Evolutionary conservation across 805 yeast genomes (phyloP), one percentile per base, ranked within the genome.

Genomic region (Priceomyces fermenticarens): DNA sequence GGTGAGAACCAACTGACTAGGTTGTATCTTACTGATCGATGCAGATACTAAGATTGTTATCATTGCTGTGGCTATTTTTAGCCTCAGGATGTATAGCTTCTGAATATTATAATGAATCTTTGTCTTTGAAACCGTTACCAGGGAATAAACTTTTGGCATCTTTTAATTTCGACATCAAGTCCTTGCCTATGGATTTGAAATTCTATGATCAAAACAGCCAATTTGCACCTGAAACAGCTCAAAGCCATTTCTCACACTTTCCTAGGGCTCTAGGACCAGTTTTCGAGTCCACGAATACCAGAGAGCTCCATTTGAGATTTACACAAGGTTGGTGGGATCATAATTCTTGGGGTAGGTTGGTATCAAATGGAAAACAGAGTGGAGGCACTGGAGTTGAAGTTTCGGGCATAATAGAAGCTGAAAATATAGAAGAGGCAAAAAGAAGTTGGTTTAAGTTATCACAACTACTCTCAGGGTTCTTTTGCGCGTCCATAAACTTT

Each of bases 311-410:
- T 58, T 65, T 93, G 44, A 67, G 97, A 40, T 93, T 93, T 57
- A 78, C 95, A 2, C 95, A 88, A 60, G 99, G 99, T 0, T 85
- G 89, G 81, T 93, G 97, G 91, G 96, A 93, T 55, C 68, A 90
- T 1, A 87, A 84, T 44, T 67, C 73, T 6, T 93, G 96, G 95
- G 98, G 98, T 0, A 65, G 71, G 35, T 70, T 88, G 31, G 97
- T 97, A 0, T 63, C 67, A 35, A 65, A 79, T 48, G 99, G 99
- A 1, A 55, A 61, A 10, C 65, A 65, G 41, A 74, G 89, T 39
- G 99, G 99, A 25, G 98, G 98, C 2, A 85, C 91, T 2, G 99
- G 99, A 35, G 96, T 91, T 11, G 99, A 93, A 61, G 54, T 93
- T 8, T 89, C 95, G 89, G 90, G 97, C 0, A 72, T 80, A 30